phyloP scores from a whole-genome alignment of 2,329 filamentous ascomycete species.

The Colletotrichum sansevieriae region DNA sequence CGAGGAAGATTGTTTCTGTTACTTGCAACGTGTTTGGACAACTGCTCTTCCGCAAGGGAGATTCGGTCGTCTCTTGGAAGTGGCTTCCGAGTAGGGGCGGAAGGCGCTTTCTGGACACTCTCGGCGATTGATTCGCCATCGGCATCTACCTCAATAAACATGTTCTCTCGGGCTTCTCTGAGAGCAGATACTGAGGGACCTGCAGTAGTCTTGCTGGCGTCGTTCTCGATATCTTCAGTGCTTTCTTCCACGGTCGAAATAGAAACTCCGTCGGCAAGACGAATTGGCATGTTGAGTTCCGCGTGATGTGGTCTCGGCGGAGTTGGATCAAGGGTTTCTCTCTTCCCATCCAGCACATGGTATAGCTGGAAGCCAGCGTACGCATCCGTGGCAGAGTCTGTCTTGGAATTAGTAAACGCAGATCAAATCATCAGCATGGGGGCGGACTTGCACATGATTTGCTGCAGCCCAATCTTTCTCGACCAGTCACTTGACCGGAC shows the following conservation, averaged over 20 bases:
- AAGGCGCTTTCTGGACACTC: conserved; percentile 32
- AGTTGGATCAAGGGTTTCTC: conserved; percentile 74
- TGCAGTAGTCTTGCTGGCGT: conserved; percentile 42
- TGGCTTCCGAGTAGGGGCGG: conserved; percentile 24
- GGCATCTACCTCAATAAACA: conserved; percentile 46
- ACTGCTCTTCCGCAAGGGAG: conserved; percentile 56
- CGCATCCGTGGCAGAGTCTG: conserved; percentile 84
- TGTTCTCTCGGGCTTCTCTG: conserved; percentile 40
- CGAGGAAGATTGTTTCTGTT: conserved; percentile 45
- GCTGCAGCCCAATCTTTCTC: conserved; percentile 68
- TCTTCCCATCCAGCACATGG: conserved; percentile 76
- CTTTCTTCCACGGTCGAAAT: conserved; percentile 48
- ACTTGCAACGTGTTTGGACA: conserved; percentile 51
- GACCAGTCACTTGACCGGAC: conserved; percentile 85
- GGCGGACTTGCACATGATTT: conserved; percentile 74
- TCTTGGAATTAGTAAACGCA: conserved; percentile 42
- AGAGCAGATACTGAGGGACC: conserved; percentile 2
- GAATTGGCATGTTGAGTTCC: conserved; percentile 76
- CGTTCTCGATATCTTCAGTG: conserved; percentile 48
- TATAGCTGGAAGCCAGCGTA: conserved; percentile 85
- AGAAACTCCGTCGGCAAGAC: conserved; percentile 60
- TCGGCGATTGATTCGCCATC: conserved; percentile 36
- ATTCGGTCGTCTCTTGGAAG: conserved; percentile 57
- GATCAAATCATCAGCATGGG: not conserved
- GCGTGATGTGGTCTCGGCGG: conserved; percentile 79